Evolutionary conservation across 495 filamentous ascomycete genomes (phyloP), one percentile per base, ranked within the genome.

Genomic region (Trichodelitschia bisporula): DNA sequence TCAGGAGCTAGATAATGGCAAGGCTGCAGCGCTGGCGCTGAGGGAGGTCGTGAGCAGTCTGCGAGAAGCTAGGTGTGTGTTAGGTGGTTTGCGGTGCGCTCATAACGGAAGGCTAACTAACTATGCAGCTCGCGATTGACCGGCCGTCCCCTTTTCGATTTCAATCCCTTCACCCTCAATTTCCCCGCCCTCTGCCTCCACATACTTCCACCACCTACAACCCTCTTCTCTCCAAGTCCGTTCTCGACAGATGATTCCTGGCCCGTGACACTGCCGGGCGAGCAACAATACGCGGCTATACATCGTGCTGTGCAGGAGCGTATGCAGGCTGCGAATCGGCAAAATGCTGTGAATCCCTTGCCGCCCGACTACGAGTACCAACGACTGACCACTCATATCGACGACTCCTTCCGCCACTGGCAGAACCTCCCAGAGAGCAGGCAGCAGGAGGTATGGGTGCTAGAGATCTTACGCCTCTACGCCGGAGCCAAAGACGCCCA

Each of bases 21-120:
- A 65, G 34, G 80, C 82, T 3, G 63, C 79, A n/a, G 78, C 91
- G 49, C 45, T 89, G 39, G 82, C 82, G 5, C 51, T 92, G 41
- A 57, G 71, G 34, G 82, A 92, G 44, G 56, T 90, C 23, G 52
- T 89, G 11, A 66, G 69, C 27, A 82, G 69, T 36, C 59, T 80
- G 36, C 67, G 72, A 44, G 77, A 79, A 37, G 79, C 82, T 28
- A 80, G 67, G 77, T 84, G 58, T 35, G 66, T 42, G 30, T 29
- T 24, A 28, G 25, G 31, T 29, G 15, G 8, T 8, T 29, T 25
- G 8, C 14, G 8, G 14, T 9, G 8, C 8, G 9, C 8, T 29
- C 9, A 10, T 9, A 10, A 29, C 9, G 9, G 23, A 8, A 23
- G 19, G 18, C 40, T 38, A 40, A 42, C 34, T 19, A 13, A 18